phyloP scores from a whole-genome alignment of 176 grass and related monocot species.

The Poa annua region DNA sequence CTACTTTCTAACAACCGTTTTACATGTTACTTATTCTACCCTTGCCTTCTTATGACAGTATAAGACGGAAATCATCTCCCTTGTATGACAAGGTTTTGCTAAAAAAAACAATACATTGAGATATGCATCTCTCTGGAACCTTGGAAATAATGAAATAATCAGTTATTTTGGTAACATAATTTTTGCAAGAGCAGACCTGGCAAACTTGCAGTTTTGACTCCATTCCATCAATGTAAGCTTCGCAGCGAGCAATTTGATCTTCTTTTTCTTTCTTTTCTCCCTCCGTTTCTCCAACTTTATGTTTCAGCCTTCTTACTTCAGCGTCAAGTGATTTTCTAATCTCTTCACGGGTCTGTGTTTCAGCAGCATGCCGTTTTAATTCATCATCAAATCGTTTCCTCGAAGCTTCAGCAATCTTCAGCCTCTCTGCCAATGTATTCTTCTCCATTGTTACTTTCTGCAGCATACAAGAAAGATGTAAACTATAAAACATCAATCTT shows the following conservation, averaged over 20 bases:
- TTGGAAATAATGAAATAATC: constrained; percentile 10
- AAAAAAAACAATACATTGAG: neutral
- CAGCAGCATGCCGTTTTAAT: constrained; percentile 78
- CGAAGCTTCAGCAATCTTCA: constrained; percentile 83
- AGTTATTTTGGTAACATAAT: constrained; percentile 8
- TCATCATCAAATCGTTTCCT: constrained; percentile 82
- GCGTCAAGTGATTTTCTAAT: constrained; percentile 67
- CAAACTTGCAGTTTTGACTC: constrained; percentile 88
- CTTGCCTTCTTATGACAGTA: neutral
- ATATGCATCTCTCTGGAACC: constrained; percentile 15
- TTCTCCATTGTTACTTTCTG: constrained; percentile 94
- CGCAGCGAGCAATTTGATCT: constrained; percentile 82
- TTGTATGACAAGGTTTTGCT: neutral
- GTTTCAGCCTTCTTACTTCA: constrained; percentile 81
- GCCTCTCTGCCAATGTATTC: constrained; percentile 69
- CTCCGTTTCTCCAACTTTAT: constrained; percentile 70
- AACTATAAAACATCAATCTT: constrained; percentile 24
- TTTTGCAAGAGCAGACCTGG: constrained; percentile 57
- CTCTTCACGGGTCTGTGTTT: constrained; percentile 67
- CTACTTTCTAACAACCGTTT: neutral
- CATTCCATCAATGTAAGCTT: constrained; percentile 90
- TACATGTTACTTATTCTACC: constrained; percentile 1
- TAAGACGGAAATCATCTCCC: neutral
- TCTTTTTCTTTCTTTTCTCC: constrained; percentile 90
- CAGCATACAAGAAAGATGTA: constrained; percentile 36